Percentiles rank a stretch among this genome's conserved stretches.
phyloP scores from a whole-genome alignment of 768 basidiomycete genomes.

The Mrakia gelida region DNA sequence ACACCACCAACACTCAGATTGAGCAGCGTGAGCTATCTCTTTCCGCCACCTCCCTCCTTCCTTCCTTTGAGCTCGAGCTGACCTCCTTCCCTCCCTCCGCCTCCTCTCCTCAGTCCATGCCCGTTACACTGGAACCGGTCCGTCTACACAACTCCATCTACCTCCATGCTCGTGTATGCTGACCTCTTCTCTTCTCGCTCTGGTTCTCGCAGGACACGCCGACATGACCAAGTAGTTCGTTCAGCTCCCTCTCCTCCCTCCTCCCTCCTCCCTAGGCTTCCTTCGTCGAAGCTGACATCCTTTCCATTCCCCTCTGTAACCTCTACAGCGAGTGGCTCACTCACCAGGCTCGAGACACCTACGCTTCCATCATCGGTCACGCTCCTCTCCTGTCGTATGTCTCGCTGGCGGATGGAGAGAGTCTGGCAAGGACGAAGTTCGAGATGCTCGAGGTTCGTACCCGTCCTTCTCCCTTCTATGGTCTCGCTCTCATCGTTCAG shows the following conservation, averaged over 20 bases:
- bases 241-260: background rate
- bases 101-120: slow-evolving; percentile 67
- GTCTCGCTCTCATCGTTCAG: background rate
- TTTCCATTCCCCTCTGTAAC: background rate
- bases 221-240: slow-evolving; percentile 92
- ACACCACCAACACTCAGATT: slow-evolving; percentile 13
- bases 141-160: slow-evolving; percentile 37
- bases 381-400: slow-evolving; percentile 77
- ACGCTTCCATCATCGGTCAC: slow-evolving; percentile 88
- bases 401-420: slow-evolving; percentile 88
- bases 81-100: slow-evolving; percentile 14
- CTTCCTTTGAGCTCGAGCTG: background rate
- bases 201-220: slow-evolving; percentile 67
- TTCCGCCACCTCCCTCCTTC: background rate
- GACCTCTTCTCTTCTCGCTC: background rate
- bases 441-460: slow-evolving; percentile 84
- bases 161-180: background rate
- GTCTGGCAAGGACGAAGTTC: slow-evolving; percentile 81
- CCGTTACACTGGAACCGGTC: slow-evolving; percentile 91
- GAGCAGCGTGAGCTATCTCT: background rate
- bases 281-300: background rate
- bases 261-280: background rate
- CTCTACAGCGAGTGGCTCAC: slow-evolving; percentile 84
- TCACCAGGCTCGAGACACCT: slow-evolving; percentile 94
- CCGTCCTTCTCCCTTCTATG: background rate